Evolutionary conservation across 1,139 yeast species (phyloP), one percentile per base, ranked within the genome.

Genomic region (Dujonia santamariae): DNA sequence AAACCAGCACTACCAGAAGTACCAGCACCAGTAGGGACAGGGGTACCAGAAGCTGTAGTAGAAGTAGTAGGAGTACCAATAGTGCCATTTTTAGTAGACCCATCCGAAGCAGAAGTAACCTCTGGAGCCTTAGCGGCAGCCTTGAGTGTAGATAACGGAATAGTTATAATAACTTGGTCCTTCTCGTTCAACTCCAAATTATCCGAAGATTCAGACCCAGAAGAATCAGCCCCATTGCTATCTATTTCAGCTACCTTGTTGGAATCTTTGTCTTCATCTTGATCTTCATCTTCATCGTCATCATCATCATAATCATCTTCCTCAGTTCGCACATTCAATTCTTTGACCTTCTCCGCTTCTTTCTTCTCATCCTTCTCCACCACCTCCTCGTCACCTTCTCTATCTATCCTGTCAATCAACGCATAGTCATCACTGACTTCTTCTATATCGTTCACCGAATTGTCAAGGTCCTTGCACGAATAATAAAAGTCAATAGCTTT

Each of bases 401-500:
- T 40, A 32, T 56, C 65, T 24, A 70, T 49, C 20, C 56, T 50
- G 37, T 64, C 69, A 14, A 70, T 59, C 32, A 63, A 48, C 28
- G 62, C 67, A 44, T 53, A 63, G 36, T 67, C 73, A 37, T 64
- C 70, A 19, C 56, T 45, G 0, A 60, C 60, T 34, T 64, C 71
- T 29, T 61, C 66, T 17, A 63, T 45, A 5, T 49, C 38, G 23
- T 54, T 50, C 7, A 40, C 26, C 6, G 62, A 53, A 23, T 53
- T 51, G 35, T 57, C 63, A 35, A 58, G 54, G 24, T 51, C 58
- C 32, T 54, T 48, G 19, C 59, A 47, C 28, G 49, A 48, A 41
- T 66, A 77, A 44, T 63, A 67, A 36, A 59, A 66, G 49, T 80
- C 85, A 12, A 84, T 71, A 5, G 88, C 92, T 48, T 77, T 79